Base-by-base conservation (phyloP, 169 alveolate species). In the Plasmodium ovale region DNA sequence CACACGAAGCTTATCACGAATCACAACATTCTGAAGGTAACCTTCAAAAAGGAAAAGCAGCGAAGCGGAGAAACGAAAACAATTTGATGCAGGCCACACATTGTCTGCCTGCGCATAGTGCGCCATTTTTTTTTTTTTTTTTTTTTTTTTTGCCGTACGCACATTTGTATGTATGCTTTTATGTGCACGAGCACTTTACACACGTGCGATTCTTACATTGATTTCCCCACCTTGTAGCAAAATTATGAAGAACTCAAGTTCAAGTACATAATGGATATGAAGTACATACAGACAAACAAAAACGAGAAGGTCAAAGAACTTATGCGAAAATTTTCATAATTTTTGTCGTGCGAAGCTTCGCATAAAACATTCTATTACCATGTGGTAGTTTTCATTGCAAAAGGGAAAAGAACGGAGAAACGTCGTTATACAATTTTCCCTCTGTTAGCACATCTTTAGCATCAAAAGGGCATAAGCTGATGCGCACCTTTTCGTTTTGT, bases 181-280 rank as follows among this genome's bases (percentile, higher is more conserved):
- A 39, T 39, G 51, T 39, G 51, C 9, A 39, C 51, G 9, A 6
- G 12, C 10, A n/a, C n/a, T n/a, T n/a, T n/a, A n/a, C n/a, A n/a
- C n/a, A n/a, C n/a, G n/a, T n/a, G n/a, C n/a, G n/a, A 35, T 14
- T 5, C 19, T 44, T 64, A 10, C 29, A 16, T 47, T 37, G 14
- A 7, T 47, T 72, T 27, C 3, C 14, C 21, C 42, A 29, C 33
- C 62, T 23, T 21, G 73, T 39, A 77, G 88, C 42, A 77, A 77
- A 77, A 77, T 54, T 77, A 77, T 39, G 88, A 77, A 60, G 88
- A 77, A 53, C 42, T 77, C 7, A 77, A 77, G 58, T 77, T 44
- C 23, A 77, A 77, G 39, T 77, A 77, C 27, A 77, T 77, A 35
- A 77, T 77, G 88, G 88, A 77, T 35, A 47, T 77, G 77, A 77